Conservation (phyloP, 1,284 basidiomycete species). For the Rhodotorula sp. region DNA sequence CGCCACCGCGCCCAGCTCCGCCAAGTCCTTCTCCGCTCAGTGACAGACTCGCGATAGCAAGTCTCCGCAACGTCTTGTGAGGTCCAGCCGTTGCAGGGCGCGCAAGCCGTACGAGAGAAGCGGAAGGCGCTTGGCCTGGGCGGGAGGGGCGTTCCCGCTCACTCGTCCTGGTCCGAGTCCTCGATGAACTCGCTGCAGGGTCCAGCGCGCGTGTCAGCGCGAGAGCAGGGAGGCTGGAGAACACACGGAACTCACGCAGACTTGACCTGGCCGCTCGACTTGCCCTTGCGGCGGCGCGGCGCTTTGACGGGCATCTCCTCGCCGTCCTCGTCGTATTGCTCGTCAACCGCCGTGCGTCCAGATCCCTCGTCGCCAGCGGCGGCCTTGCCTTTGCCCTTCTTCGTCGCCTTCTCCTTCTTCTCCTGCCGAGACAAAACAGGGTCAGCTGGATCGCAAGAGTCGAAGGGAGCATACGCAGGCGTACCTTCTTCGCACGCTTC, state of each 20-base stretch:
- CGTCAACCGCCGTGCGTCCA: conserved; percentile 32
- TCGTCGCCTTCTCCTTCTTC: conserved; percentile 24
- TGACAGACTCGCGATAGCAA: not conserved
- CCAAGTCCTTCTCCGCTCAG: no score
- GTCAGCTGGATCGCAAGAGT: not conserved
- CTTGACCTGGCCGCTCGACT: conserved; percentile 31
- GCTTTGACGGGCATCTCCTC: conserved; percentile 14
- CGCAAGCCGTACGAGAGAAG: not conserved
- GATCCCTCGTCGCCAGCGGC: conserved; percentile 1
- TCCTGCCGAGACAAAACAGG: not conserved
- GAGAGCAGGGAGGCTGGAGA: not conserved
- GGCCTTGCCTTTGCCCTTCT: conserved; percentile 11
- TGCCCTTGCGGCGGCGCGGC: conserved; percentile 19
- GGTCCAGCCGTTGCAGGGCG: no score
- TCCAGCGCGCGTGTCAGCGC: not conserved
- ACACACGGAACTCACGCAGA: conserved; percentile 26
- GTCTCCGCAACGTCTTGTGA: not conserved
- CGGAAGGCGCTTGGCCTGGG: not conserved
- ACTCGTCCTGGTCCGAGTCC: conserved; percentile 23
- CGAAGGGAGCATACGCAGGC: not conserved
- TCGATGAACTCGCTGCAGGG: conserved; percentile 30
- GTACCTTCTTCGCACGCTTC: conserved; percentile 38
- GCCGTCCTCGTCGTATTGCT: conserved; percentile 37
- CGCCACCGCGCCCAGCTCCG: no score
- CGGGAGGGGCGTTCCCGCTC: not conserved